Conservation (phyloP, 2,329 filamentous ascomycete genomes). For the Diaporthe nobilis region DNA sequence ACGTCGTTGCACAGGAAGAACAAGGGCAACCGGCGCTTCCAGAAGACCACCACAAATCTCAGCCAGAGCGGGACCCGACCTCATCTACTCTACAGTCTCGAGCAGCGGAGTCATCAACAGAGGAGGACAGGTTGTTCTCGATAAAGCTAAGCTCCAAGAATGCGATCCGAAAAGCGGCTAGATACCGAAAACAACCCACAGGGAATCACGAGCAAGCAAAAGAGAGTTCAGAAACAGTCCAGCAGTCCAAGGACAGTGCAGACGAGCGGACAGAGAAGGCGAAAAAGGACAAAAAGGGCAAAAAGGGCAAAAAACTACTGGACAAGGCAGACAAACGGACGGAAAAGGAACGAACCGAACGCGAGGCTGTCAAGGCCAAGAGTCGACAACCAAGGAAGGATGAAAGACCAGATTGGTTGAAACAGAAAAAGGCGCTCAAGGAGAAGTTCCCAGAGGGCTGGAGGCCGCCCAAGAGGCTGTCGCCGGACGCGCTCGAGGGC, state of each 20-base stretch:
- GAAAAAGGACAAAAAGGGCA: conserved; percentile 64
- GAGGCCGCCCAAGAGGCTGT: conserved; percentile 87
- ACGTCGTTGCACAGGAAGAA: not conserved
- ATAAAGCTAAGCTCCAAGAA: not conserved
- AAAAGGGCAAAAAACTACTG: conserved; percentile 56
- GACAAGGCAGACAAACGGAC: conserved; percentile 47
- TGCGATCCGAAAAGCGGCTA: not conserved
- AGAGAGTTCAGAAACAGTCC: not conserved
- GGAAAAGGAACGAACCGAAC: conserved; percentile 7
- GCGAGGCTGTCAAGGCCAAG: conserved; percentile 39
- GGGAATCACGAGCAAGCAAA: not conserved
- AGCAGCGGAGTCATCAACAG: not conserved
- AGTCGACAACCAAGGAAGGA: conserved; percentile 45
- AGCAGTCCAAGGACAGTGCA: not conserved
- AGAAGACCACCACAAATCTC: not conserved
- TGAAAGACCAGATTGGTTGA: conserved; percentile 70
- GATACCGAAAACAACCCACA: not conserved
- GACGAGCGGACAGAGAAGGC: conserved; percentile 51
- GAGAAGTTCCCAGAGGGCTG: conserved; percentile 87
- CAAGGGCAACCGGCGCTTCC: not conserved
- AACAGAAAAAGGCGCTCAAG: conserved; percentile 81
- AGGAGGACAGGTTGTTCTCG: conserved; percentile 3
- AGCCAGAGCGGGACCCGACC: not conserved
- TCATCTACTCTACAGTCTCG: not conserved
- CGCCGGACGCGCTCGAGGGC: conserved; percentile 91